A percentile compares a stretch with the other conserved stretches of the same genome.
Conservation (phyloP, 345 rosid species). For the Melaleuca quinquenervia region DNA sequence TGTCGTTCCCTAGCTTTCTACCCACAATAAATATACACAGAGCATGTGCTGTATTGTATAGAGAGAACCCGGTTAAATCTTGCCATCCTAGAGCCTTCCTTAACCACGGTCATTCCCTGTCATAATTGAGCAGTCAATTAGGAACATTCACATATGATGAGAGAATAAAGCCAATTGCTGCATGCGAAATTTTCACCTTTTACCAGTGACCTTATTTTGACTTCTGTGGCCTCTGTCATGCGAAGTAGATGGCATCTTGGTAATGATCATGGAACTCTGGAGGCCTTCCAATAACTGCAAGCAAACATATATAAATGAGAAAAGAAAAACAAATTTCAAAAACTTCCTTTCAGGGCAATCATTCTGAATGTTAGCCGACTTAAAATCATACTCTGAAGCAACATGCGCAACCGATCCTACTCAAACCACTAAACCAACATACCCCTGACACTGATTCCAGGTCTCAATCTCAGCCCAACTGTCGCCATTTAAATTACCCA, state of each 20-base stretch:
- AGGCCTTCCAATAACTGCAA: conserved; percentile 86
- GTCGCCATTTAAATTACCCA: background rate
- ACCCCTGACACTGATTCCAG: background rate
- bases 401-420: background rate
- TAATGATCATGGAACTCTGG: conserved; percentile 74
- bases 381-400: conserved; percentile 12
- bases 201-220: conserved; percentile 28
- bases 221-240: conserved; percentile 57
- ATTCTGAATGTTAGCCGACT: conserved; percentile 89
- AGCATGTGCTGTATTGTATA: background rate
- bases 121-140: conserved; percentile 6
- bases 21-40: background rate
- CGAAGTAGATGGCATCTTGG: conserved; percentile 67
- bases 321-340: background rate
- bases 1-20: background rate
- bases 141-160: background rate
- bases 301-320: background rate
- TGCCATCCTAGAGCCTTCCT: conserved; percentile 6
- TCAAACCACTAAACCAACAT: background rate
- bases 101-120: conserved; percentile 55
- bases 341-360: conserved; percentile 7
- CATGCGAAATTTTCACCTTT: conserved; percentile 15
- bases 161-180: background rate
- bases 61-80: conserved; percentile 4
- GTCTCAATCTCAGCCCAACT: background rate